phyloP scores from a whole-genome alignment of 2,329 filamentous ascomycete species.

The Apiospora pterosperma region DNA sequence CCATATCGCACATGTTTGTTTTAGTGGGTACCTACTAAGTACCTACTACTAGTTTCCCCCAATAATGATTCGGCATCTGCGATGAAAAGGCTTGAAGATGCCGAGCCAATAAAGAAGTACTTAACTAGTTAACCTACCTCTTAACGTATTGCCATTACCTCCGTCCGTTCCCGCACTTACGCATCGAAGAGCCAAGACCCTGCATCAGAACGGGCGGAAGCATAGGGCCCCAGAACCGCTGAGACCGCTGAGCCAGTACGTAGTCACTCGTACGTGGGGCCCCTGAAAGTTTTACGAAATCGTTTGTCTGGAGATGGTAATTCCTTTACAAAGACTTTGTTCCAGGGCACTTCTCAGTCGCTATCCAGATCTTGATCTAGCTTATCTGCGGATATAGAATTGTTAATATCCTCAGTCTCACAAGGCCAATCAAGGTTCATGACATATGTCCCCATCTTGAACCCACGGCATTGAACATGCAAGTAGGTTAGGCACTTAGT shows the following conservation, averaged over 20 bases:
- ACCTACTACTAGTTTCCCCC: not conserved
- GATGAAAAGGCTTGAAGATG: not conserved
- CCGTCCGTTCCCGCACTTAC: not conserved
- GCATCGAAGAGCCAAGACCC: not conserved
- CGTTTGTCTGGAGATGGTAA: slow-evolving; percentile 25
- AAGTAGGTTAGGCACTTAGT: too few relatives aligned
- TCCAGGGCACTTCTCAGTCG: not conserved
- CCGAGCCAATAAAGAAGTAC: not conserved
- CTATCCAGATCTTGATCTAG: not conserved
- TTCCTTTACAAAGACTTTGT: slow-evolving; percentile 27
- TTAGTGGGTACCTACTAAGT: not conserved
- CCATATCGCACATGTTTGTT: not conserved
- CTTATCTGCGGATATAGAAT: not conserved
- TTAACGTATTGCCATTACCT: not conserved
- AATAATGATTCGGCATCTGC: not conserved
- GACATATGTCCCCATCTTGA: not conserved
- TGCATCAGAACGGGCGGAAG: slow-evolving; percentile 1
- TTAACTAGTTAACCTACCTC: too few relatives aligned
- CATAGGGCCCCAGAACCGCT: not conserved
- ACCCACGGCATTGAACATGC: not conserved
- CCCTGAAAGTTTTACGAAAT: slow-evolving; percentile 29
- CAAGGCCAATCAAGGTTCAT: not conserved
- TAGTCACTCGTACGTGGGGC: too few relatives aligned
- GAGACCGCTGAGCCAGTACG: not conserved
- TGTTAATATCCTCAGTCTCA: not conserved